Evolutionary conservation across 331 rosid genomes (phyloP).

Genomic region (Telfairia occidentalis): DNA sequence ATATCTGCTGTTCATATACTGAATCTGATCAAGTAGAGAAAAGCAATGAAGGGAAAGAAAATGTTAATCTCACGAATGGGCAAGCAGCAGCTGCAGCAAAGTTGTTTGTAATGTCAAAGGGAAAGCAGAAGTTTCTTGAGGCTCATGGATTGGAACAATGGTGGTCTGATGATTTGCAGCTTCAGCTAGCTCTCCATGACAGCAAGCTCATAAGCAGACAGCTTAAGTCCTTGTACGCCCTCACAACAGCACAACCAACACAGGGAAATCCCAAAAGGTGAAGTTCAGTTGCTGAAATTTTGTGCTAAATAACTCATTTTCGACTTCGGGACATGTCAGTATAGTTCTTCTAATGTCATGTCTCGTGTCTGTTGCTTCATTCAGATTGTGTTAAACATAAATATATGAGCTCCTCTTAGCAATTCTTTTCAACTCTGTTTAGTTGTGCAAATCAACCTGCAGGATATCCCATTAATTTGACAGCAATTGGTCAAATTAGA

Average conservation of each 20-base stretch:
- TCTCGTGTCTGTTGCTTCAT: neutral
- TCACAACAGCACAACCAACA: conserved; percentile 29
- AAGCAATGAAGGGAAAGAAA: conserved; percentile 36
- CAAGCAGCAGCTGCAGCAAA: conserved; percentile 46
- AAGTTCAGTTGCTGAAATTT: neutral
- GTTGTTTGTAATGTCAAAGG: conserved; percentile 76
- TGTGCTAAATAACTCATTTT: neutral
- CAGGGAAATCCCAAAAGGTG: neutral
- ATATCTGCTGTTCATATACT: conserved; percentile 77
- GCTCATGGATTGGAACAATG: conserved; percentile 96
- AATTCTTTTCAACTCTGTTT: neutral
- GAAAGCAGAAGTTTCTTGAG: conserved; percentile 78
- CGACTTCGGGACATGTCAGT: neutral
- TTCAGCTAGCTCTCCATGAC: conserved; percentile 57
- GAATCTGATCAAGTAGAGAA: conserved; percentile 34
- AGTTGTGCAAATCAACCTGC: neutral
- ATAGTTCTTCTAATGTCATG: neutral
- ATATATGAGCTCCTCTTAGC: neutral
- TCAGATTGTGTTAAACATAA: neutral
- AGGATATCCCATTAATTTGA: neutral
- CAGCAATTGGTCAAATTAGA: too few species aligned
- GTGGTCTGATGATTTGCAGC: conserved; percentile 94
- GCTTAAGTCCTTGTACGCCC: conserved; percentile 54
- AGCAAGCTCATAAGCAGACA: conserved; percentile 83
- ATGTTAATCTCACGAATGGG: conserved; percentile 24